A percentile compares a stretch with the other conserved stretches of the same genome.
These are phyloP conservation scores for Termitomyces sp. DNA, from an alignment of 768 basidiomycete genomes.

Conservation along the genomic window DNA sequence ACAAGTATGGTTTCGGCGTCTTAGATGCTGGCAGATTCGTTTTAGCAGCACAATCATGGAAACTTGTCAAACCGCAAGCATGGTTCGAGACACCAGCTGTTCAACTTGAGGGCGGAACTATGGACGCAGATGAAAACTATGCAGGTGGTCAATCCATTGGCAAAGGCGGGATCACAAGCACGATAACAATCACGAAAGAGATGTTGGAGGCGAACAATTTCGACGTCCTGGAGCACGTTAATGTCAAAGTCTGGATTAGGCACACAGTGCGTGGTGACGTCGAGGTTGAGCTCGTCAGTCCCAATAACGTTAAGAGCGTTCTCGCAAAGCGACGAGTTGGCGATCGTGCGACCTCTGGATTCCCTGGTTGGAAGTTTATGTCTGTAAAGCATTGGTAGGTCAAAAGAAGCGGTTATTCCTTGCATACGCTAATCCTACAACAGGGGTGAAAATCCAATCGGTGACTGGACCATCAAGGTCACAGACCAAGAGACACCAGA, in stretches of 20 bases:
- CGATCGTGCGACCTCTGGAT: slow-evolving; percentile 67
- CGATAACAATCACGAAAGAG: slow-evolving; percentile 58
- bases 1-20: slow-evolving; percentile 95
- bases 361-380: slow-evolving; percentile 98
- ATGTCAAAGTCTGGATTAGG: slow-evolving; percentile 88
- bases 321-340: slow-evolving; percentile 65
- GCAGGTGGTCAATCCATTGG: slow-evolving; percentile 64
- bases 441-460: slow-evolving; percentile 92
- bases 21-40: slow-evolving; percentile 83
- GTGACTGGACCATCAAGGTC: slow-evolving; percentile 86
- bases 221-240: slow-evolving; percentile 88
- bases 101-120: slow-evolving; percentile 56
- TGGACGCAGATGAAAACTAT: slow-evolving; percentile 47
- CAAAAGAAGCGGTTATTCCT: neutral
- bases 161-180: slow-evolving; percentile 57
- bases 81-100: slow-evolving; percentile 79
- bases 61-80: slow-evolving; percentile 88
- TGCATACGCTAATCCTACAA: slow-evolving; percentile 12
- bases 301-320: slow-evolving; percentile 80
- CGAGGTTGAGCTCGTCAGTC: slow-evolving; percentile 84
- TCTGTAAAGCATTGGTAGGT: slow-evolving; percentile 90
- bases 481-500: slow-evolving; percentile 65
- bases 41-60: slow-evolving; percentile 75
- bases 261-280: slow-evolving; percentile 87
- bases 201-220: slow-evolving; percentile 73